These are phyloP conservation scores for Biscogniauxia mediterranea DNA, from an alignment of 2,329 filamentous ascomycete species.

Conservation along the genomic window DNA sequence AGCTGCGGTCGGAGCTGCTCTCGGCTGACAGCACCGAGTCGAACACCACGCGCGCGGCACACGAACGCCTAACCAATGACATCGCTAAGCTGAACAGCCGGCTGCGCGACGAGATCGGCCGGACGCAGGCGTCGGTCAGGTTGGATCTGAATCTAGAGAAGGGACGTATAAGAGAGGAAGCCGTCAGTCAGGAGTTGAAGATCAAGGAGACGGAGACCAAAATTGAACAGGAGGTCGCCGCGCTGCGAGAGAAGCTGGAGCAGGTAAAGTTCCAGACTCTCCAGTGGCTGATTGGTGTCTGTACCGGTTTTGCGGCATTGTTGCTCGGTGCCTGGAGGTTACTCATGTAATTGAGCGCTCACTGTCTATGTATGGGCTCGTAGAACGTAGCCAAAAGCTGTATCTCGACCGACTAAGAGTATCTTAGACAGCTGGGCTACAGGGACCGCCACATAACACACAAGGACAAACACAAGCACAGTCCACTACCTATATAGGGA, in stretches of 20 bases:
- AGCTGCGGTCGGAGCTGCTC: slow-evolving; percentile 89
- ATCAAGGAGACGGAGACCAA: slow-evolving; percentile 98
- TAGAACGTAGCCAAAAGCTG: not conserved
- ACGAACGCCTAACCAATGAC: slow-evolving; percentile 92
- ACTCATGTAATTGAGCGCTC: slow-evolving; percentile 51
- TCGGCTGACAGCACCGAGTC: slow-evolving; percentile 90
- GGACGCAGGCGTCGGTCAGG: slow-evolving; percentile 89
- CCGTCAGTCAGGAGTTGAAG: slow-evolving; percentile 93
- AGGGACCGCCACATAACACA: no score
- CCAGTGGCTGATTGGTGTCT: slow-evolving; percentile 94
- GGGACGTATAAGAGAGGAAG: slow-evolving; percentile 92
- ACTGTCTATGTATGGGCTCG: not conserved
- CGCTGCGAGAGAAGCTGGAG: slow-evolving; percentile 86
- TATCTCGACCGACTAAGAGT: not conserved
- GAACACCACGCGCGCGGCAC: slow-evolving; percentile 80
- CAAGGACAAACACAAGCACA: not conserved
- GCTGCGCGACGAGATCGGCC: slow-evolving; percentile 87
- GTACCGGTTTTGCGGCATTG: slow-evolving; percentile 65
- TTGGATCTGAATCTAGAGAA: slow-evolving; percentile 96
- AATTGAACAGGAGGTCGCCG: slow-evolving; percentile 96
- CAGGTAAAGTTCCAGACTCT: slow-evolving; percentile 97
- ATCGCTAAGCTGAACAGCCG: slow-evolving; percentile 89
- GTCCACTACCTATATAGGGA: not conserved
- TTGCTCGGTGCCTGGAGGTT: slow-evolving; percentile 69
- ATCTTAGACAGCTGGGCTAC: not conserved